phyloP scores from a whole-genome alignment of 164 flowering plant genomes.

The Saururus chinensis region DNA sequence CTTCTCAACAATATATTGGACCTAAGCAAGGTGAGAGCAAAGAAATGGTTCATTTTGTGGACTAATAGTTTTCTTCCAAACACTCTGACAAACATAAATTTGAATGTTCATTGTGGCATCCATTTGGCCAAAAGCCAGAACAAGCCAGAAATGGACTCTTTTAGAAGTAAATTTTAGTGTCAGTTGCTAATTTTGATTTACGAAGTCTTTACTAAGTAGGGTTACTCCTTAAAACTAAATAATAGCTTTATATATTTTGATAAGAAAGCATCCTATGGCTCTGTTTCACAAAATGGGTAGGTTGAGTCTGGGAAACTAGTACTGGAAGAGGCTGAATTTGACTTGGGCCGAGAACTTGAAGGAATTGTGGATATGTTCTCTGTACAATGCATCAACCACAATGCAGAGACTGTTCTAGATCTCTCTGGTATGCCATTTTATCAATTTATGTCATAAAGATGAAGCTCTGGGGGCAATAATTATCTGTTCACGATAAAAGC shows the following conservation, averaged over 20 bases:
- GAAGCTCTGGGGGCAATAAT: background rate
- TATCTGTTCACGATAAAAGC: background rate
- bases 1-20: conserved; percentile 95
- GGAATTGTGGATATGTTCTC: conserved; percentile 96
- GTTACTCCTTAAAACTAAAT: too few relatives aligned
- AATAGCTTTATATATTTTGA: too few relatives aligned
- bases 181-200: background rate
- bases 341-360: conserved; percentile 92
- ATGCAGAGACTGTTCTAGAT: conserved; percentile 78
- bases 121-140: too few relatives aligned
- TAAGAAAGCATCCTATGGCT: too few relatives aligned
- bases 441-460: background rate
- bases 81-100: too few relatives aligned
- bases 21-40: conserved; percentile 71
- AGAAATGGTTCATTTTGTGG: background rate
- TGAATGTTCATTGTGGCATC: too few relatives aligned
- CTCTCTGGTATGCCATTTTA: conserved; percentile 51
- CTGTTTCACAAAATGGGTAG: conserved; percentile 21
- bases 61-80: too few relatives aligned
- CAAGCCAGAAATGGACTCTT: background rate
- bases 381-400: conserved; percentile 84
- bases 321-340: conserved; percentile 87
- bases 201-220: too few relatives aligned
- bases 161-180: background rate
- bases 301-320: conserved; percentile 94